Evolutionary conservation across 768 basidiomycete genomes (phyloP).

Genomic region (Suillus luteus): DNA sequence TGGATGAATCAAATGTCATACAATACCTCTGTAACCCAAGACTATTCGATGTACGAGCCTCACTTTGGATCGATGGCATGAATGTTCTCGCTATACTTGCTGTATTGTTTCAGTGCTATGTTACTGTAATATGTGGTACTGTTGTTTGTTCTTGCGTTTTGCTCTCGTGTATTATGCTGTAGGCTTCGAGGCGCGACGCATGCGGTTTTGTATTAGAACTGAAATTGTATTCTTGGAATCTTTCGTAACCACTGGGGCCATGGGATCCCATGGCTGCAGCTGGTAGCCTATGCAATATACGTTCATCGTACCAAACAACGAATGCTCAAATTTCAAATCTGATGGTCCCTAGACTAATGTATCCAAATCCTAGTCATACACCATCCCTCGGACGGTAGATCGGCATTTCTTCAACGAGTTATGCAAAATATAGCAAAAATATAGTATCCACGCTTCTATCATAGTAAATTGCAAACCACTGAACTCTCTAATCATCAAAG

Average conservation of each 20-base stretch:
- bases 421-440: slow-evolving; percentile 3
- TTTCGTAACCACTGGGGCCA: background rate
- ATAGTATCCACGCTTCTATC: background rate
- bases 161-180: slow-evolving; percentile 6
- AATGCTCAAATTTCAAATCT: too few species aligned
- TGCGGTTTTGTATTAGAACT: background rate
- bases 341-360: too few species aligned
- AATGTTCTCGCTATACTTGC: background rate
- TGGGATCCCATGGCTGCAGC: background rate
- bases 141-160: slow-evolving; percentile 4
- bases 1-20: slow-evolving; percentile 35
- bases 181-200: background rate
- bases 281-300: background rate
- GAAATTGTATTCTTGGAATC: slow-evolving; percentile 3
- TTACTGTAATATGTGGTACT: slow-evolving; percentile 1
- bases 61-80: slow-evolving; percentile 20
- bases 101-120: slow-evolving; percentile 9
- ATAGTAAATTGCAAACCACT: background rate
- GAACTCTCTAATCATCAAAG: slow-evolving; percentile 40
- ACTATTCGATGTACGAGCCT: slow-evolving; percentile 30
- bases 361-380: too few species aligned
- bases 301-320: too few species aligned
- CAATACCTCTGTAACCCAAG: slow-evolving; percentile 21
- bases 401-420: background rate
- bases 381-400: too few species aligned